Evolutionary conservation across 2,329 filamentous ascomycete species (phyloP).

Genomic region (Hymenoscyphus infarciens): DNA sequence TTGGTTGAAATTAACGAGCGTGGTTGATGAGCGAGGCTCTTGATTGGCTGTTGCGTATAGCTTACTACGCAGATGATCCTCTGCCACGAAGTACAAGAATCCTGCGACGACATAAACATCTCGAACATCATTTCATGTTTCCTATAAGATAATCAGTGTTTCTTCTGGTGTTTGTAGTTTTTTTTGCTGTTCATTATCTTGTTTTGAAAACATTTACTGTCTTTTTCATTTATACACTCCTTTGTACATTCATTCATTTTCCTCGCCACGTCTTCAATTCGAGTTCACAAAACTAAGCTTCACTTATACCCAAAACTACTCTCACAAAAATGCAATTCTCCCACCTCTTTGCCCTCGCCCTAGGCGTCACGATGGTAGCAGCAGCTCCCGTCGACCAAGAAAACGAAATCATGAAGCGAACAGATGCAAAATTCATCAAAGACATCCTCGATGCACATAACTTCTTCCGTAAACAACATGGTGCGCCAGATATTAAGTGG

Average conservation of each 20-base stretch:
- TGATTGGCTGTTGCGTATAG: neutral
- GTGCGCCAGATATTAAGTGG: neutral
- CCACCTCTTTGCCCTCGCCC: neutral
- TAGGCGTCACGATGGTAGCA: neutral
- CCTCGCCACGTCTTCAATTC: neutral
- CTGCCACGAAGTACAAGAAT: neutral
- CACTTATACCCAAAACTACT: neutral
- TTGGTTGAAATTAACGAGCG: no score
- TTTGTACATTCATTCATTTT: no score
- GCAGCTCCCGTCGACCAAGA: neutral
- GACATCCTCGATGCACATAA: conserved; percentile 2
- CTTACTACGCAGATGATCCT: neutral
- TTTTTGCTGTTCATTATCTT: no score
- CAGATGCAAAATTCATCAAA: neutral
- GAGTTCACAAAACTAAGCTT: neutral
- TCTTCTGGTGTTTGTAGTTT: no score
- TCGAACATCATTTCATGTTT: neutral
- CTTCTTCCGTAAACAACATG: conserved; percentile 9
- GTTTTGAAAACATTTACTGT: no score
- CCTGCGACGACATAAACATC: neutral
- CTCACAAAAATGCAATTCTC: neutral
- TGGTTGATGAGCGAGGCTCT: neutral
- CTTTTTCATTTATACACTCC: no score
- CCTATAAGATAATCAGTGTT: neutral
- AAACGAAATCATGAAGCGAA: neutral